Conservation (phyloP, 2,329 filamentous ascomycete species). For the Colletotrichum phormii region DNA sequence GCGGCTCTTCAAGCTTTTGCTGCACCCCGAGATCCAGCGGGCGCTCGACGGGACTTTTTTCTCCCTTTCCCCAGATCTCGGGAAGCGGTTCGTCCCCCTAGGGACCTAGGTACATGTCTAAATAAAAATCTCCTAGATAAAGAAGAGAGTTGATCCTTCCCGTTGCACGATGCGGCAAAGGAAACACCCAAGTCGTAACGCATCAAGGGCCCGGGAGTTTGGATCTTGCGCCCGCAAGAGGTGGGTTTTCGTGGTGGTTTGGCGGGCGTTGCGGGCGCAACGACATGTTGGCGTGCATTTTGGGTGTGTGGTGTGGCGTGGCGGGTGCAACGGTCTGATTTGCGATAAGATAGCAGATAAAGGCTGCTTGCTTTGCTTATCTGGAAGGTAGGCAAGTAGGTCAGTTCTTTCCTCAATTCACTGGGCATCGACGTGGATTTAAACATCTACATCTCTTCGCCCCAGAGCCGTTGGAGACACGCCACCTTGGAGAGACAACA, state of each 20-base stretch:
- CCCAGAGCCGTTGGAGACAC: background rate
- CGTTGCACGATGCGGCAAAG: background rate
- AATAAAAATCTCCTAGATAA: background rate
- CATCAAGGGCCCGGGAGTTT: conserved; percentile 21
- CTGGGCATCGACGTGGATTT: background rate
- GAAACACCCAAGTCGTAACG: background rate
- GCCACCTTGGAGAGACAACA: background rate
- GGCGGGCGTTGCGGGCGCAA: conserved; percentile 33
- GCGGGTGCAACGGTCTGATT: background rate
- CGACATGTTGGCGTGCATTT: background rate
- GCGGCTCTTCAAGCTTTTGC: conserved; percentile 15
- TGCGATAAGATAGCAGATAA: background rate
- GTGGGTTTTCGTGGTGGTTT: conserved; percentile 29
- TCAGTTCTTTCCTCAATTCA: background rate
- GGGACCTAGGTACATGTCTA: background rate
- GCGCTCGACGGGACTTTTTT: background rate
- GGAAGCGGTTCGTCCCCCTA: conserved; percentile 7
- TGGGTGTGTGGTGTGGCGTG: conserved; percentile 14
- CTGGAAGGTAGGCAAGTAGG: background rate
- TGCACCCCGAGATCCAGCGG: background rate
- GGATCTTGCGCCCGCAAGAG: conserved; percentile 34
- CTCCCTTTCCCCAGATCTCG: conserved; percentile 26
- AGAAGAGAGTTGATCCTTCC: background rate
- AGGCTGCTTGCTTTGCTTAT: background rate
- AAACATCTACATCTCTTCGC: background rate